Percentiles rank a stretch among this genome's conserved stretches.
Evolutionary conservation across 1,139 yeast genomes (phyloP).

Genomic region (Blastobotrys serpentis): DNA sequence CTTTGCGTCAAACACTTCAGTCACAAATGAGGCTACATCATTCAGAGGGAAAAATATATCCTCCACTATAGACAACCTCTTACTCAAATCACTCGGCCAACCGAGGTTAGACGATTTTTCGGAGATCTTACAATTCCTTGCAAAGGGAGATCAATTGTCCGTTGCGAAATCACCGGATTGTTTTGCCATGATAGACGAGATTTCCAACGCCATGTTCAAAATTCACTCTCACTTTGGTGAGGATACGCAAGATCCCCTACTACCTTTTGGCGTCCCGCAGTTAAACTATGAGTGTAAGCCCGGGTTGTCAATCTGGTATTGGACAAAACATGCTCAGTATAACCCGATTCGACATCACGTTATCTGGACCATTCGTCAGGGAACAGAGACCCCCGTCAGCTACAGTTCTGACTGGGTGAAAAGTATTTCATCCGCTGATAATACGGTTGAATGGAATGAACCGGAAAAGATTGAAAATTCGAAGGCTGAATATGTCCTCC

Average conservation of each 20-base stretch:
- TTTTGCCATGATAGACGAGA: constrained; percentile 36
- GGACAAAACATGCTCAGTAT: constrained; percentile 23
- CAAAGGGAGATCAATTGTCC: constrained; percentile 37
- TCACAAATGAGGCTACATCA: constrained; percentile 27
- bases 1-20: constrained; percentile 33
- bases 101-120: too few species aligned
- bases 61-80: constrained; percentile 30
- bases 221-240: constrained; percentile 20
- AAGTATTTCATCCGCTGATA: constrained; percentile 18
- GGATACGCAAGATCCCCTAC: constrained; percentile 11
- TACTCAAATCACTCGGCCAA: constrained; percentile 30
- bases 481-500: constrained; percentile 34
- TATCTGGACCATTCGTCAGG: background rate
- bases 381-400: constrained; percentile 21
- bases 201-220: constrained; percentile 33
- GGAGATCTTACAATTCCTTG: constrained; percentile 35
- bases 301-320: constrained; percentile 38
- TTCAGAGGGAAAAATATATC: constrained; percentile 31
- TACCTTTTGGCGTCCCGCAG: constrained; percentile 34
- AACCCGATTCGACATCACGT: constrained; percentile 8
- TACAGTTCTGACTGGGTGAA: constrained; percentile 33
- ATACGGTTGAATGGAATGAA: constrained; percentile 28
- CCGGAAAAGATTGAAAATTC: constrained; percentile 31
- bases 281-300: constrained; percentile 33
- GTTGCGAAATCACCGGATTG: constrained; percentile 36